phyloP scores from a whole-genome alignment of 495 filamentous ascomycete species.

The Hyaloscypha finlandica region DNA sequence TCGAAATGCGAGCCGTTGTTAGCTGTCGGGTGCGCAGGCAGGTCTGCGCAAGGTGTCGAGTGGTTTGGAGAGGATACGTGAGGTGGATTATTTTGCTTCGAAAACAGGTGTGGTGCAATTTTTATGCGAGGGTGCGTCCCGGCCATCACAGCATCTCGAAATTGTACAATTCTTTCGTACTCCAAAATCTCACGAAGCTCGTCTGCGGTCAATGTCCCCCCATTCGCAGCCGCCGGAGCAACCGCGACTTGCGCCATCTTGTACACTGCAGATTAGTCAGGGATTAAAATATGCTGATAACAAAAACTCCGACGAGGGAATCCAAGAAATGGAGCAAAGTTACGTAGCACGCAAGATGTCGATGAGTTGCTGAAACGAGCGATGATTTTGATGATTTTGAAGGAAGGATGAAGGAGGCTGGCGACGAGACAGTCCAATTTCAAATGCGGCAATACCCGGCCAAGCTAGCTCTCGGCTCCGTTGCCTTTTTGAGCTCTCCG shows the following conservation, averaged over 20 bases:
- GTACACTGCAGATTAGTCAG: conserved; percentile 27
- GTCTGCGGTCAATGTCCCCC: conserved; percentile 35
- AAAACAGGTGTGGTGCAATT: conserved; percentile 59
- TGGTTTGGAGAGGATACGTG: conserved; percentile 22
- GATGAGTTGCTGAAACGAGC: not conserved
- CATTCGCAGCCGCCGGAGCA: conserved; percentile 18
- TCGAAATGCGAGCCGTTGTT: conserved; percentile 24
- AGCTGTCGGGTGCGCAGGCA: conserved; percentile 9
- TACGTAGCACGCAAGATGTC: not conserved
- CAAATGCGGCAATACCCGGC: not conserved
- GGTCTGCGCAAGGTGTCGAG: conserved; percentile 17
- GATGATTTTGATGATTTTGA: not conserved
- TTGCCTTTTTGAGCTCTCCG: not conserved
- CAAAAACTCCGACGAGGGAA: not conserved
- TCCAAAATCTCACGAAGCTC: conserved; percentile 49
- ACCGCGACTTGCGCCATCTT: conserved; percentile 31
- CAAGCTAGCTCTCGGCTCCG: not conserved
- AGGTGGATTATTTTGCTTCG: conserved; percentile 43
- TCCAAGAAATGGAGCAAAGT: conserved; percentile 16
- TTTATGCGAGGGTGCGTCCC: conserved; percentile 76
- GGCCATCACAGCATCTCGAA: conserved; percentile 75
- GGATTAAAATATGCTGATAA: not conserved
- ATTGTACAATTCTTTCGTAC: conserved; percentile 72
- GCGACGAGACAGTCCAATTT: not conserved
- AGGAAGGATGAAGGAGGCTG: not conserved